phyloP scores from a whole-genome alignment of 148 eudicot genomes.

The Gaultheria prostrata region DNA sequence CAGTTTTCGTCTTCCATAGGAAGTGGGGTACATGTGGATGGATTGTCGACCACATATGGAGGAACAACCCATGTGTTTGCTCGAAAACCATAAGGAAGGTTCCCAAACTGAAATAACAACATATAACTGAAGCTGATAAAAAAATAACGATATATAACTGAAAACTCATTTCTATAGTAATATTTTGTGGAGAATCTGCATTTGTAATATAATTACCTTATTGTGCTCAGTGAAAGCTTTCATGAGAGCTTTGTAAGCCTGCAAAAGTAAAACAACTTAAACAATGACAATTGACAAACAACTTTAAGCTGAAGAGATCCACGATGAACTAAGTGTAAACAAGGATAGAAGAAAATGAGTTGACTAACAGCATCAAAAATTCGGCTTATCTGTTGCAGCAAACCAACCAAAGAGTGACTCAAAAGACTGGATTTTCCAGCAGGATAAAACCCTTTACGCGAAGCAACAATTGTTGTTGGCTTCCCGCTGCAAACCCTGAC shows the following conservation, averaged over 20 bases:
- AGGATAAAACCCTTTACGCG: constrained; percentile 73
- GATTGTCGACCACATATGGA: constrained; percentile 72
- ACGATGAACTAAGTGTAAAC: neutral
- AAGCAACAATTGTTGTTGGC: constrained; percentile 66
- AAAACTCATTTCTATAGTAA: constrained; percentile 5
- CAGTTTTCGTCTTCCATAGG: constrained; percentile 89
- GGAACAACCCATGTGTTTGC: constrained; percentile 99
- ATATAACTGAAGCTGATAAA: constrained; percentile 19
- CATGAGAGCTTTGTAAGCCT: constrained; percentile 96
- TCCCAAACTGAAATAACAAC: constrained; percentile 76
- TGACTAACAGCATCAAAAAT: constrained; percentile 84
- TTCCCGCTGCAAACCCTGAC: constrained; percentile 96
- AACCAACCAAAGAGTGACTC: constrained; percentile 85
- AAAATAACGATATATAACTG: constrained; percentile 13
- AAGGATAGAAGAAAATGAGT: neutral
- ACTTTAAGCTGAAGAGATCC: constrained; percentile 31
- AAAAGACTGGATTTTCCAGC: constrained; percentile 75
- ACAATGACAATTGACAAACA: constrained; percentile 36
- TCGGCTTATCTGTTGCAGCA: constrained; percentile 85
- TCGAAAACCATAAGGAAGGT: constrained; percentile 95
- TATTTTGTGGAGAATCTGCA: neutral
- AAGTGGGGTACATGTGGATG: constrained; percentile 67
- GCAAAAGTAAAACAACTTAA: constrained; percentile 19
- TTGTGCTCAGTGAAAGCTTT: constrained; percentile 91
- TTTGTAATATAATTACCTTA: constrained; percentile 49